Conservation (phyloP, 2,329 filamentous ascomycete species). For the Massarina eburnea region DNA sequence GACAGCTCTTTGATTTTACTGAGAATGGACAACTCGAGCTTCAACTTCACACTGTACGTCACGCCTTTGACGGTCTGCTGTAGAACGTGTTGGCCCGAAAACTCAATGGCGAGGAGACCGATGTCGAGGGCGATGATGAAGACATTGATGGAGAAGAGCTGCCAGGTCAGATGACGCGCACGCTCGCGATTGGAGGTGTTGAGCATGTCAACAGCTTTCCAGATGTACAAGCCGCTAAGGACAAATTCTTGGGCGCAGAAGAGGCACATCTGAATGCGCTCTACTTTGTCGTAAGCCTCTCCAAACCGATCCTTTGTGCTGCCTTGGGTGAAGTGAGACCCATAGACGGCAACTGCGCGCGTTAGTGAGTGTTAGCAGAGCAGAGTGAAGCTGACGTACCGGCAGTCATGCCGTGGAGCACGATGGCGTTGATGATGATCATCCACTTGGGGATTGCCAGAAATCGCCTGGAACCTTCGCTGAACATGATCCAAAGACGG, state of each 20-base stretch:
- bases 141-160: slow-evolving; percentile 41
- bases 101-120: slow-evolving; percentile 38
- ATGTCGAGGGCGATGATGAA: slow-evolving; percentile 43
- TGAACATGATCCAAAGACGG: slow-evolving; percentile 60
- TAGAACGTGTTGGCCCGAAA: slow-evolving; percentile 33
- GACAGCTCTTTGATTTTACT: slow-evolving; percentile 41
- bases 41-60: slow-evolving; percentile 47
- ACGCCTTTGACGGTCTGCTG: slow-evolving; percentile 43
- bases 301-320: slow-evolving; percentile 24
- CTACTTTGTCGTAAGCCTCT: slow-evolving; percentile 38
- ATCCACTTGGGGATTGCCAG: slow-evolving; percentile 54
- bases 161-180: slow-evolving; percentile 34
- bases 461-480: slow-evolving; percentile 45
- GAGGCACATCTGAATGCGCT: slow-evolving; percentile 44
- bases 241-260: slow-evolving; percentile 41
- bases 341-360: slow-evolving; percentile 52
- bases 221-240: slow-evolving; percentile 50
- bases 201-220: slow-evolving; percentile 48
- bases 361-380: slow-evolving; percentile 4
- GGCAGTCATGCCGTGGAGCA: slow-evolving; percentile 53
- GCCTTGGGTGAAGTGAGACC: slow-evolving; percentile 50
- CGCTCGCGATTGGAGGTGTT: slow-evolving; percentile 31
- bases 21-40: slow-evolving; percentile 57
- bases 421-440: slow-evolving; percentile 56
- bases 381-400: slow-evolving; percentile 11